These are phyloP conservation scores for Botrytis hyacinthi DNA, from an alignment of 2,329 filamentous ascomycete species.

Conservation along the genomic window DNA sequence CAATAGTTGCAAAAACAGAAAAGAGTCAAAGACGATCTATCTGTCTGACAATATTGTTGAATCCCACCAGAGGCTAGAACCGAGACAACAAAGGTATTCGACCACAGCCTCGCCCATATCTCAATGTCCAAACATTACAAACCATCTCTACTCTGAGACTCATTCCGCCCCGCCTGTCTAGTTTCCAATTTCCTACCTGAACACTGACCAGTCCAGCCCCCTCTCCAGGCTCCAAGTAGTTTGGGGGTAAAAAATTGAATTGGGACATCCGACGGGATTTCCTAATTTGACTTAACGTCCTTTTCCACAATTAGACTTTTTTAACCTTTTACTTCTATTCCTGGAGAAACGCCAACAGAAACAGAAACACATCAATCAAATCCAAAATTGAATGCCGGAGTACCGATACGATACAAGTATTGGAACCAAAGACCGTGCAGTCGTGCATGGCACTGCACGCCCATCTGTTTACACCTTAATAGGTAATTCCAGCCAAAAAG, in stretches of 20 bases:
- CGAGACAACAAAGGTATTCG: constrained; percentile 11
- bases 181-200: background rate
- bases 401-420: constrained; percentile 4
- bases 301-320: background rate
- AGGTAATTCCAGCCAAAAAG: background rate
- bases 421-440: constrained; percentile 11
- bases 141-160: background rate
- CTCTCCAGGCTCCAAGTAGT: background rate
- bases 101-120: constrained; percentile 20
- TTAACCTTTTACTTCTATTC: background rate
- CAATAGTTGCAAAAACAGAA: background rate
- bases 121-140: constrained; percentile 18
- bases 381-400: constrained; percentile 3
- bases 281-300: background rate
- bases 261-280: constrained; percentile 15
- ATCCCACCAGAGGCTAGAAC: constrained; percentile 2
- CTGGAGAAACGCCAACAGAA: constrained; percentile 6
- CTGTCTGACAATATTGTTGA: constrained; percentile 12
- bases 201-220: background rate
- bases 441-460: constrained; percentile 1
- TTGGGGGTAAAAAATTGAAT: background rate
- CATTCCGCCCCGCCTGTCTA: constrained; percentile 2
- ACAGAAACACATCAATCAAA: constrained; percentile 6
- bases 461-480: background rate
- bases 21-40: background rate